Evolutionary conservation across 2,329 filamentous ascomycete species (phyloP).

Genomic region (Penicillium brasilianum): DNA sequence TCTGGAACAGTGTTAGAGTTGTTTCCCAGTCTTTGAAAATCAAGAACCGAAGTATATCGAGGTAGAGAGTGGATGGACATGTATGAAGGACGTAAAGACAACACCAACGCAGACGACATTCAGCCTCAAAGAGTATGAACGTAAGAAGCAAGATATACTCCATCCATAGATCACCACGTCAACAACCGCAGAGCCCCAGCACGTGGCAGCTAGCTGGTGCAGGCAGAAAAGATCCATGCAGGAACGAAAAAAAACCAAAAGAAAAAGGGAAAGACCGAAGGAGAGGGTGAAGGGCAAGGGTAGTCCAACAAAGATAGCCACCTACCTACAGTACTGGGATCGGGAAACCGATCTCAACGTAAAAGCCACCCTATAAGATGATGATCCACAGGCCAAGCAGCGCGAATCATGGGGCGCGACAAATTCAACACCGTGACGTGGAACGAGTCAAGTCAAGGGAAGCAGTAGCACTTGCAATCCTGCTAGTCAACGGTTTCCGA

Average conservation of each 20-base stretch:
- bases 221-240: conserved; percentile 22
- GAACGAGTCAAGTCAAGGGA: conserved; percentile 3
- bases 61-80: background rate
- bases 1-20: background rate
- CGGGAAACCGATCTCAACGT: conserved; percentile 21
- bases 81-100: background rate
- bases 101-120: background rate
- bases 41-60: background rate
- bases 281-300: conserved; percentile 6
- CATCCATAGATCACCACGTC: conserved; percentile 1
- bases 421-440: background rate
- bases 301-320: conserved; percentile 5
- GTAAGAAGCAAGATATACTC: background rate
- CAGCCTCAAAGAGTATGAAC: background rate
- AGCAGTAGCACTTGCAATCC: background rate
- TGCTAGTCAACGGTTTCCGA: no score
- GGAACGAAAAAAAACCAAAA: conserved; percentile 10
- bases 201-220: conserved; percentile 19
- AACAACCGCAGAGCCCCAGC: conserved; percentile 23
- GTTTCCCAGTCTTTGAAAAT: background rate
- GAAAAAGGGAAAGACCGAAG: conserved; percentile 5
- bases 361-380: conserved; percentile 20
- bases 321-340: conserved; percentile 21
- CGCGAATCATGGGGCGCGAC: conserved; percentile 28
- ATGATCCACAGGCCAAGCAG: conserved; percentile 21